Evolutionary conservation across 805 yeast genomes (phyloP).

Genomic region (Candida maris): DNA sequence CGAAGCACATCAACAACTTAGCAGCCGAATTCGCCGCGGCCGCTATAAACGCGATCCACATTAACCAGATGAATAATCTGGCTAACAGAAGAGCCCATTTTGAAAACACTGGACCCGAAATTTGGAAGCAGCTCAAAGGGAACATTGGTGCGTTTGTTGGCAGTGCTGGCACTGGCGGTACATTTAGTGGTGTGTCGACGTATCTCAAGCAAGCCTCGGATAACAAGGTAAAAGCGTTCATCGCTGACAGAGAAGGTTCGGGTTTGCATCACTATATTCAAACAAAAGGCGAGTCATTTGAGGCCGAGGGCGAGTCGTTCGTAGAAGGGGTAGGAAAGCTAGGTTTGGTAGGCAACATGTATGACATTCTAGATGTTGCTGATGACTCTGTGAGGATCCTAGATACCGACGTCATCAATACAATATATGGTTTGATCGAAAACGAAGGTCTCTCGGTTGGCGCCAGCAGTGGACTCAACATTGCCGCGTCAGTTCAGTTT

Average conservation of each 20-base stretch:
- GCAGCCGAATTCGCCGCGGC: slow-evolving; percentile 81
- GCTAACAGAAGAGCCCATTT: slow-evolving; percentile 89
- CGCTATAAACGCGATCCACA: slow-evolving; percentile 82
- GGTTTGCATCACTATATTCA: slow-evolving; percentile 68
- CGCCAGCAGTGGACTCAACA: slow-evolving; percentile 79
- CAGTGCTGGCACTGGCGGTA: slow-evolving; percentile 92
- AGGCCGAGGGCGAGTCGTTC: slow-evolving; percentile 70
- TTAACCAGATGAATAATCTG: slow-evolving; percentile 86
- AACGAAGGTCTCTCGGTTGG: slow-evolving; percentile 82
- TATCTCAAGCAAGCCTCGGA: slow-evolving; percentile 63
- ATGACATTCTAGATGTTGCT: slow-evolving; percentile 58
- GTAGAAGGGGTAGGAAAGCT: slow-evolving; percentile 94
- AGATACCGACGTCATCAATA: slow-evolving; percentile 68
- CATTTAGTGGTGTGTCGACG: slow-evolving; percentile 42
- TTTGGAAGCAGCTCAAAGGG: slow-evolving; percentile 83
- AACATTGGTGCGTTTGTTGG: slow-evolving; percentile 84
- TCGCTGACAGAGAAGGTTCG: slow-evolving; percentile 91
- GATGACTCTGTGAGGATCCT: slow-evolving; percentile 72
- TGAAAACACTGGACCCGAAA: slow-evolving; percentile 90
- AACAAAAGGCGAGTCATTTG: slow-evolving; percentile 58
- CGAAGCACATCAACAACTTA: slow-evolving; percentile 82
- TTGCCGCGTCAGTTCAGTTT: slow-evolving; percentile 74
- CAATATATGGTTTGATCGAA: slow-evolving; percentile 71
- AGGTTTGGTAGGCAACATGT: slow-evolving; percentile 65
- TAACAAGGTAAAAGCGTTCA: slow-evolving; percentile 57